Evolutionary conservation across 164 flowering plant genomes (phyloP).

Genomic region (Berberis thunbergii): DNA sequence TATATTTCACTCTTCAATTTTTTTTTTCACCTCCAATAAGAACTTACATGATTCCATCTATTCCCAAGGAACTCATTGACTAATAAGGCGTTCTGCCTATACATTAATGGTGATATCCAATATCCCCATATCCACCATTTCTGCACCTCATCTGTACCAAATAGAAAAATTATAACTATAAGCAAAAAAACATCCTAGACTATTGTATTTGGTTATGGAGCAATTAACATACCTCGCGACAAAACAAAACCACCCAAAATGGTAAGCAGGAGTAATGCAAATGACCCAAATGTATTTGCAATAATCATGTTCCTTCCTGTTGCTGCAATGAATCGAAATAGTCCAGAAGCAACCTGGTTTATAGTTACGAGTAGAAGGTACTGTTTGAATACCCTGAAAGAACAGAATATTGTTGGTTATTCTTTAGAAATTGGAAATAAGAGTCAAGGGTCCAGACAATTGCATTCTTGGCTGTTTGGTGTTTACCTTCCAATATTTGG

Average conservation of each 20-base stretch:
- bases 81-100: slow-evolving; percentile 36
- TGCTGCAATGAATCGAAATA: slow-evolving; percentile 38
- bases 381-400: slow-evolving; percentile 45
- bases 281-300: slow-evolving; percentile 43
- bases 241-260: slow-evolving; percentile 38
- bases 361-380: slow-evolving; percentile 28
- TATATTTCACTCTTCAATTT: background rate
- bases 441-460: no score
- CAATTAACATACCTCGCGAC: slow-evolving; percentile 30
- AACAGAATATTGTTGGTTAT: slow-evolving; percentile 9
- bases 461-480: no score
- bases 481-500: no score
- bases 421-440: slow-evolving; percentile 1
- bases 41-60: slow-evolving; percentile 34
- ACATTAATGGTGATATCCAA: slow-evolving; percentile 52
- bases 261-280: slow-evolving; percentile 25
- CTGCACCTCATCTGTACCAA: slow-evolving; percentile 34
- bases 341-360: slow-evolving; percentile 45
- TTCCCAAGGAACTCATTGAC: slow-evolving; percentile 42
- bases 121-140: slow-evolving; percentile 60
- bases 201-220: background rate
- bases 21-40: background rate
- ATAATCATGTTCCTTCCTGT: slow-evolving; percentile 40
- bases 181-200: background rate
- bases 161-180: background rate